These are phyloP conservation scores for Nicotiana rustica DNA, from an alignment of 305 asterid species.

Conservation along the genomic window DNA sequence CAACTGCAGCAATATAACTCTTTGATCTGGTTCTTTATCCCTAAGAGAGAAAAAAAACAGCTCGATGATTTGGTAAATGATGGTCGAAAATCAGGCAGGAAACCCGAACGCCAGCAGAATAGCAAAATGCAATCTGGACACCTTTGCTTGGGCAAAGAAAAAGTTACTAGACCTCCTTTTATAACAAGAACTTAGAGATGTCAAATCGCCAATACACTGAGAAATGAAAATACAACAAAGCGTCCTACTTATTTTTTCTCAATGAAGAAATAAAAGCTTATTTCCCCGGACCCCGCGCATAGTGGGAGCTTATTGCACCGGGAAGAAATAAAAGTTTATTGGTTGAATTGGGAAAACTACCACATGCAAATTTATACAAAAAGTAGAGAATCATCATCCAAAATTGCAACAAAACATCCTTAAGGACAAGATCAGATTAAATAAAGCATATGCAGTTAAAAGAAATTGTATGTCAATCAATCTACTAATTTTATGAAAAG, in stretches of 20 bases:
- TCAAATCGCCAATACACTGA: slow-evolving; percentile 14
- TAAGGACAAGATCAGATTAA: slow-evolving; percentile 29
- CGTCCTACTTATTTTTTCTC: slow-evolving; percentile 5
- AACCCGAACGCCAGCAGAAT: not conserved
- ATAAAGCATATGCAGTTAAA: slow-evolving; percentile 8
- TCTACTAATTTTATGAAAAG: slow-evolving; percentile 1
- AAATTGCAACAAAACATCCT: slow-evolving; percentile 1
- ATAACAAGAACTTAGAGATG: not conserved
- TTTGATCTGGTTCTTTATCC: slow-evolving; percentile 13
- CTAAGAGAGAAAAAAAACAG: too few relatives aligned
- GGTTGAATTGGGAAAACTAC: not conserved
- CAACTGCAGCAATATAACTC: slow-evolving; percentile 17
- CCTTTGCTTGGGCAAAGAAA: slow-evolving; percentile 24
- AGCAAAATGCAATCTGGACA: slow-evolving; percentile 5
- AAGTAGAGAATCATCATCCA: not conserved
- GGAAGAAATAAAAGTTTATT: not conserved
- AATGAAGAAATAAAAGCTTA: not conserved
- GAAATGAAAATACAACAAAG: slow-evolving; percentile 15
- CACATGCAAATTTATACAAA: slow-evolving; percentile 12
- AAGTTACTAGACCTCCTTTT: not conserved
- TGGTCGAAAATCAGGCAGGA: slow-evolving; percentile 7
- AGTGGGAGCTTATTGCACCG: too few relatives aligned
- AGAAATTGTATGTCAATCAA: not conserved
- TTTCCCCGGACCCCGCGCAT: too few relatives aligned
- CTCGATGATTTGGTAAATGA: slow-evolving; percentile 5